Evolutionary conservation across 176 grass and related monocot genomes (phyloP).

Genomic region (Canna indica): DNA sequence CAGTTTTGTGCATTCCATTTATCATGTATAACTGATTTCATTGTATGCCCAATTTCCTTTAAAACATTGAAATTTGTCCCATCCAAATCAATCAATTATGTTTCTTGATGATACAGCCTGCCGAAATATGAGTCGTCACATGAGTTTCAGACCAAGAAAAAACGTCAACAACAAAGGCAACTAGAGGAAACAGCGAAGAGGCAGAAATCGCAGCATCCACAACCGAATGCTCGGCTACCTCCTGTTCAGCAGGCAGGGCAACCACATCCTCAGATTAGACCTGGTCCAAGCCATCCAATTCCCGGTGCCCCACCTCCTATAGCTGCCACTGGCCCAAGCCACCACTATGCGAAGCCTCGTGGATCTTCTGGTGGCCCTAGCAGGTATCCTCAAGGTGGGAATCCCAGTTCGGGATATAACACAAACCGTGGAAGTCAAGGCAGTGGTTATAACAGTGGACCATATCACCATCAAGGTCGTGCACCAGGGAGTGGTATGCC

Average conservation of each 20-base stretch:
- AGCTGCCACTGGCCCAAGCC: constrained; percentile 46
- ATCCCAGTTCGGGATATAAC: constrained; percentile 43
- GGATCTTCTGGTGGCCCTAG: constrained; percentile 47
- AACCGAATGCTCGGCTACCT: constrained; percentile 66
- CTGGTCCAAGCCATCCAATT: constrained; percentile 39
- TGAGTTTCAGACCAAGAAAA: constrained; percentile 94
- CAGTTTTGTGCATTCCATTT: neutral
- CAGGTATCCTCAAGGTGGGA: constrained; percentile 57
- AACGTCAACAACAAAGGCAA: constrained; percentile 79
- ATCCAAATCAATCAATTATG: neutral
- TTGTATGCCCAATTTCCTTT: too few species aligned
- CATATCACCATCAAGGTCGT: constrained; percentile 55
- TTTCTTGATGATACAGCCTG: constrained; percentile 41
- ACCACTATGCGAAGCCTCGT: constrained; percentile 73
- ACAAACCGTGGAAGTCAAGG: constrained; percentile 60
- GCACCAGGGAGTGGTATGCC: constrained; percentile 40
- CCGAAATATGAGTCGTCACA: constrained; percentile 78
- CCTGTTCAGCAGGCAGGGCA: constrained; percentile 63
- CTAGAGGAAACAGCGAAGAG: constrained; percentile 73
- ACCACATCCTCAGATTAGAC: constrained; percentile 49
- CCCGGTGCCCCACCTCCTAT: constrained; percentile 46
- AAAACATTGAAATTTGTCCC: too few species aligned
- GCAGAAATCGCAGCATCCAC: constrained; percentile 71
- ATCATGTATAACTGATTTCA: neutral
- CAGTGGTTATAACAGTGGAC: constrained; percentile 48